Base-by-base conservation (phyloP, 345 rosid species). In the Arabidopsis arenosa region DNA sequence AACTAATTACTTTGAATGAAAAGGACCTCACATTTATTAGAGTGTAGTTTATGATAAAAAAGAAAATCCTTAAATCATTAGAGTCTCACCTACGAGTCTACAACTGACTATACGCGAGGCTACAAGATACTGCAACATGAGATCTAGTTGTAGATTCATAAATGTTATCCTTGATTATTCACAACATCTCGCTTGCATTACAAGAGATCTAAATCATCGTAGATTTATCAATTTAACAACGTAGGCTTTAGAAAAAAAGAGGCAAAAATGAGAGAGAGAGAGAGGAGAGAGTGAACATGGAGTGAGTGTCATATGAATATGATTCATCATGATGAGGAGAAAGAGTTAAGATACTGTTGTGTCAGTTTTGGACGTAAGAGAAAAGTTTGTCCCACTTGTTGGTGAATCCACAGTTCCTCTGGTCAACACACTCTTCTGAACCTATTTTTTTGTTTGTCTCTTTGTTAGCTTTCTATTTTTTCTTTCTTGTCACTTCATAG, bases 311-410 rank as follows among this genome's bases (percentile, higher is more conserved):
- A 55, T 77, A 70, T 63, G 75, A 44, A 63, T 37, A 33, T 61
- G 66, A 70, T 35, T 63, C 59, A 71, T 63, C 59, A 71, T 70
- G 80, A 70, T 70, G 65, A 69, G 63, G 52, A 70, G 66, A 63
- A 55, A 51, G 80, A 77, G 80, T 77, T 77, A 71, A 71, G 37
- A 64, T 36, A 77, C 80, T 77, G 67, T 77, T 64, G 72, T 70
- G 76, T 77, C 76, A 77, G 80, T 56, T 77, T 77, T 48, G 39
- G 76, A 77, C 71, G 62, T 71, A 64, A 65, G 72, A 71, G 54
- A 70, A 70, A 71, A 77, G 67, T 77, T 77, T 77, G 80, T 77
- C 80, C 76, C 76, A 77, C 62, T 77, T 77, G 80, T 77, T 71
- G 80, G 80, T 76, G 66, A 70, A 76, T 76, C 75, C 75, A 76